Evolutionary conservation across 257 asterid genomes (phyloP), one percentile per base, ranked within the genome.

Genomic region (Solanum paucissectum): DNA sequence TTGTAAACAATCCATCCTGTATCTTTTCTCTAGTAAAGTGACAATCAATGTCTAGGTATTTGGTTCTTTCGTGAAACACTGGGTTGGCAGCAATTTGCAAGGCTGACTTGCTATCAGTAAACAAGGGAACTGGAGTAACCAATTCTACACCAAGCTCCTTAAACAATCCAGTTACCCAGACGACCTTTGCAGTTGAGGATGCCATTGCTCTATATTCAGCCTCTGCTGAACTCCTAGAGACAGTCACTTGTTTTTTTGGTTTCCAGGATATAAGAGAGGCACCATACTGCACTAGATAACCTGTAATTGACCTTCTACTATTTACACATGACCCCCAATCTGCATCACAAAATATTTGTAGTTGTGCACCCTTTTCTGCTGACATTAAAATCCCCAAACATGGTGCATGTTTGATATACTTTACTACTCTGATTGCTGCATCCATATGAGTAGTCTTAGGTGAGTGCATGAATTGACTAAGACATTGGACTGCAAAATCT

Each of bases 101-200:
- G 1, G 40, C 40, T 37, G 40, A 37, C 8, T 37, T 37, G 40
- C 40, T 40, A 40, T 40, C 44, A 40, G 44, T 0, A 49, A 49
- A 49, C 20, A 49, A 13, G 3, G 20, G 21, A 2, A 49, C 60
- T 49, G 3, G 60, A 5, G 60, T 49, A 0, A 5, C 21, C 0
- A 49, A 0, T 0, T 49, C 60, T 16, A 49, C 8, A 0, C 60
- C 21, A 49, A 49, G 60, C 0, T 49, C 60, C 0, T 49, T 0
- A 2, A 49, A 0, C 40, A 49, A 49, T 13, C 60, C 21, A 13
- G 60, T 49, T 13, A 49, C 0, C 60, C 60, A 49, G 1, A 49
- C 60, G 1, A 52, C 23, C 21, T 52, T 23, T 16, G 23, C 23
- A 52, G 0, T 18, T 52, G 23, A 52, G 7, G 62, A 16, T 14